Evolutionary conservation across 208 protist species (phyloP).

Genomic region (Acanthamoeba culbertsoni): DNA sequence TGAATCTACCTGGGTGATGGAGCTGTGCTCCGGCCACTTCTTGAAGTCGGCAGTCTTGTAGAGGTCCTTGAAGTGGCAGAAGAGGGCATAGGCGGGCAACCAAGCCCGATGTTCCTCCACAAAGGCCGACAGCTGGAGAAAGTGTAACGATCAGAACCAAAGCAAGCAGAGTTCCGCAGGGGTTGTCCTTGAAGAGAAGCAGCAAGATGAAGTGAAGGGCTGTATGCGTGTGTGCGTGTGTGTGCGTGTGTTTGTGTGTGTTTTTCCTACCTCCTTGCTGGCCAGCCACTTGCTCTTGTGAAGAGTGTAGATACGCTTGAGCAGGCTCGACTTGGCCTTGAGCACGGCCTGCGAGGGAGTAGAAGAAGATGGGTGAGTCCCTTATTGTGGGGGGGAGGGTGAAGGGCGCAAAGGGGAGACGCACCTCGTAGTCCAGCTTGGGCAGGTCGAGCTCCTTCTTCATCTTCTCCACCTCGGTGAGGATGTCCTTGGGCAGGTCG

Average conservation of each 20-base stretch:
- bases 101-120: conserved; percentile 73
- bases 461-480: conserved; percentile 37
- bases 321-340: background rate
- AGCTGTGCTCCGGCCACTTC: conserved; percentile 73
- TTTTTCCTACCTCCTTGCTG: conserved; percentile 33
- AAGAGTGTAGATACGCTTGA: conserved; percentile 13
- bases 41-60: conserved; percentile 71
- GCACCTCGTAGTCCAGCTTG: conserved; percentile 76
- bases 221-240: too few species aligned
- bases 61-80: conserved; percentile 72
- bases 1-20: background rate
- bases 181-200: too few species aligned
- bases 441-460: conserved; percentile 66
- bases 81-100: conserved; percentile 81
- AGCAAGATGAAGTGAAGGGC: too few species aligned
- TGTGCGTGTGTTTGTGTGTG: too few species aligned
- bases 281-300: conserved; percentile 37
- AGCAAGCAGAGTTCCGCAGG: background rate
- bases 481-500: conserved; percentile 66
- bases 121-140: conserved; percentile 56
- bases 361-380: background rate
- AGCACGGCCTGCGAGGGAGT: background rate
- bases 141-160: background rate
- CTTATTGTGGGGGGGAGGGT: background rate
- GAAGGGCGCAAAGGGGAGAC: background rate